Conservation (phyloP, 257 asterid genomes). For the Orobanche coerulescens region DNA sequence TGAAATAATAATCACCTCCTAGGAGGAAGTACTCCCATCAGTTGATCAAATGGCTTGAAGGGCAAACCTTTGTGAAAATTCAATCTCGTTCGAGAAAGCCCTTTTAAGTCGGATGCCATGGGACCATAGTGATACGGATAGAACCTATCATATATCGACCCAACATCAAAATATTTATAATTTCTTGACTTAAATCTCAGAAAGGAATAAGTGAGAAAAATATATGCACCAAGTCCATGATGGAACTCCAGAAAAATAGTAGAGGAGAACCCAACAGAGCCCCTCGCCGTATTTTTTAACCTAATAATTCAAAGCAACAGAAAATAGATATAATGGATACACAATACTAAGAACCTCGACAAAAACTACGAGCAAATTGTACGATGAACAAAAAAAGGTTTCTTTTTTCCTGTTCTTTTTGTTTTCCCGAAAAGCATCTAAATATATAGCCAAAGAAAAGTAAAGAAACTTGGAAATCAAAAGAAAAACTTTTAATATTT, state of each 20-base stretch:
- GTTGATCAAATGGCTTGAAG: slow-evolving; percentile 55
- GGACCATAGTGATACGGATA: slow-evolving; percentile 55
- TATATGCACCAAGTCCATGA: slow-evolving; percentile 58
- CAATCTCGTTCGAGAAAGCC: slow-evolving; percentile 34
- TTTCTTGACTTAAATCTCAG: background rate
- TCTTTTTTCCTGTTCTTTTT: too few species aligned
- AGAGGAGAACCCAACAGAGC: slow-evolving; percentile 55
- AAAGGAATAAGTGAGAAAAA: background rate
- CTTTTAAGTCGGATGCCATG: slow-evolving; percentile 53
- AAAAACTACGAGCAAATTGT: too few species aligned
- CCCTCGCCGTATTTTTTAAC: slow-evolving; percentile 50
- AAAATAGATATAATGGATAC: background rate
- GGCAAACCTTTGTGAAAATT: slow-evolving; percentile 44
- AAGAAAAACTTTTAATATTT: slow-evolving; percentile 6
- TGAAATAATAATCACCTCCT: slow-evolving; percentile 32
- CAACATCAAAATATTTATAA: background rate
- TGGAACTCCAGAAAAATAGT: slow-evolving; percentile 55
- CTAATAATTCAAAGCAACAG: slow-evolving; percentile 18
- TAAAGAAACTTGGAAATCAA: too few species aligned
- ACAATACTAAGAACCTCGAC: background rate
- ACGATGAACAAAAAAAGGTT: too few species aligned
- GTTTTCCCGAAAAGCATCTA: too few species aligned
- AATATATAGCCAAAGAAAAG: background rate
- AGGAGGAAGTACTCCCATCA: slow-evolving; percentile 63
- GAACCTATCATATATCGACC: slow-evolving; percentile 30